Evolutionary conservation across 2,329 filamentous ascomycete species (phyloP).

Genomic region (Sclerotinia minor): DNA sequence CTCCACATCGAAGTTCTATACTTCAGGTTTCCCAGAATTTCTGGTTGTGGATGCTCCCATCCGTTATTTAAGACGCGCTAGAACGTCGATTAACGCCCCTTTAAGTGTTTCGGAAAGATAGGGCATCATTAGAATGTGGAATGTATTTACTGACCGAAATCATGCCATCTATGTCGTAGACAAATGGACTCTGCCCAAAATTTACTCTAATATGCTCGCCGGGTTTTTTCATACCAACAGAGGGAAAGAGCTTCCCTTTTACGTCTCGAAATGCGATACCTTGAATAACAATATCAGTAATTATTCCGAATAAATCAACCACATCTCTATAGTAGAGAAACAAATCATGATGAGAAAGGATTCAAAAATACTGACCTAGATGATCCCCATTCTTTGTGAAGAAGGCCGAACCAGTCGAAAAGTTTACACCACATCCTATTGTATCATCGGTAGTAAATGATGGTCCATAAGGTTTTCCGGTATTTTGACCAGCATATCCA

Average conservation of each 20-base stretch:
- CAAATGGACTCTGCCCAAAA: slow-evolving; percentile 74
- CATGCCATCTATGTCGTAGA: slow-evolving; percentile 87
- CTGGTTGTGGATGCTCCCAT: too few relatives aligned
- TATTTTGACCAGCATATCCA: slow-evolving; percentile 57
- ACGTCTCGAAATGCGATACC: slow-evolving; percentile 71
- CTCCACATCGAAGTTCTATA: not conserved
- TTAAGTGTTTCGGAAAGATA: slow-evolving; percentile 13
- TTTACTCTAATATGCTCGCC: slow-evolving; percentile 64
- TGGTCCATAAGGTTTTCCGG: slow-evolving; percentile 58
- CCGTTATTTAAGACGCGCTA: too few relatives aligned
- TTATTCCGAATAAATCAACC: not conserved
- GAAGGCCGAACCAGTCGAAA: slow-evolving; percentile 63
- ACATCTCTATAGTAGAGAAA: not conserved
- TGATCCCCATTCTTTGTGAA: slow-evolving; percentile 66
- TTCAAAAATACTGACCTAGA: slow-evolving; percentile 48
- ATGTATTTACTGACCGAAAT: slow-evolving; percentile 61
- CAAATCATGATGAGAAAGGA: not conserved
- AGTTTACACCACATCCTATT: slow-evolving; percentile 67
- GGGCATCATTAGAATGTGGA: not conserved
- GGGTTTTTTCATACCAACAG: slow-evolving; percentile 63
- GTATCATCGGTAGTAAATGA: slow-evolving; percentile 57
- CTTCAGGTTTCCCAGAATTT: too few relatives aligned
- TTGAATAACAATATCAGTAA: slow-evolving; percentile 40
- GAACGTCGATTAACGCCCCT: not conserved
- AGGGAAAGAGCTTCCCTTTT: slow-evolving; percentile 64